Evolutionary conservation across 2,329 filamentous ascomycete species (phyloP).

Genomic region (Monosporascus sp.): DNA sequence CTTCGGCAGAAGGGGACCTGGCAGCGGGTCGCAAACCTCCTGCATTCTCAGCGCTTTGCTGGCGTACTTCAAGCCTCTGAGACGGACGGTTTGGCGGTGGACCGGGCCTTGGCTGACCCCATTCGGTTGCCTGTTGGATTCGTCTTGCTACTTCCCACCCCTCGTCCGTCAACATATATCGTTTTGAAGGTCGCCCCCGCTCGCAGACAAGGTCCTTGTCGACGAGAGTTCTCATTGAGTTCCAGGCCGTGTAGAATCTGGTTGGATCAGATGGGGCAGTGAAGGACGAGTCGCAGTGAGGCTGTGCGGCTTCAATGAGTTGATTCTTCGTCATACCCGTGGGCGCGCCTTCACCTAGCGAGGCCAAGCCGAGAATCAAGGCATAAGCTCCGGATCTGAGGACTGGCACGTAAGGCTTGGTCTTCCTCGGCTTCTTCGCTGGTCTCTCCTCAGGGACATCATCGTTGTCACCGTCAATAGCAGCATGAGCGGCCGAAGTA

Average conservation of each 20-base stretch:
- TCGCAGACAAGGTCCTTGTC: conserved; percentile 71
- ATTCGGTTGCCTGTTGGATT: conserved; percentile 46
- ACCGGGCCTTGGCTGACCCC: conserved; percentile 1
- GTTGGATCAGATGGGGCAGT: conserved; percentile 60
- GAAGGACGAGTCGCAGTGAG: conserved; percentile 69
- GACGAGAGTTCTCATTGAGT: conserved; percentile 70
- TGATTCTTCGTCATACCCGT: conserved; percentile 62
- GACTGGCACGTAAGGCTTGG: conserved; percentile 65
- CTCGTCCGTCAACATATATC: conserved; percentile 69
- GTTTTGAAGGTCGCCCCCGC: conserved; percentile 60
- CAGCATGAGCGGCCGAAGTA: conserved; percentile 22
- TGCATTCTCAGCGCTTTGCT: conserved; percentile 7
- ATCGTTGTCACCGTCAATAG: conserved; percentile 31
- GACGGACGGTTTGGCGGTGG: conserved; percentile 9
- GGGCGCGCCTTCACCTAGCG: conserved; percentile 47
- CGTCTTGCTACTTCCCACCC: conserved; percentile 69
- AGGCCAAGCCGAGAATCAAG: conserved; percentile 61
- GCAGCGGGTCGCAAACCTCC: conserved; percentile 2
- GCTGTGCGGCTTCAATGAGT: conserved; percentile 64
- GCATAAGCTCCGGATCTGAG: conserved; percentile 72
- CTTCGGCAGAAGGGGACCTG: conserved; percentile 16
- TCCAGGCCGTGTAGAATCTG: conserved; percentile 76
- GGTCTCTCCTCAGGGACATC: conserved; percentile 28
- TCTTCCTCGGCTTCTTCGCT: conserved; percentile 53
- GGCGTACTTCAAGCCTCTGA: conserved; percentile 7